Base-by-base conservation (phyloP, 2,329 filamentous ascomycete species). In the Pyrenochaeta sp. region DNA sequence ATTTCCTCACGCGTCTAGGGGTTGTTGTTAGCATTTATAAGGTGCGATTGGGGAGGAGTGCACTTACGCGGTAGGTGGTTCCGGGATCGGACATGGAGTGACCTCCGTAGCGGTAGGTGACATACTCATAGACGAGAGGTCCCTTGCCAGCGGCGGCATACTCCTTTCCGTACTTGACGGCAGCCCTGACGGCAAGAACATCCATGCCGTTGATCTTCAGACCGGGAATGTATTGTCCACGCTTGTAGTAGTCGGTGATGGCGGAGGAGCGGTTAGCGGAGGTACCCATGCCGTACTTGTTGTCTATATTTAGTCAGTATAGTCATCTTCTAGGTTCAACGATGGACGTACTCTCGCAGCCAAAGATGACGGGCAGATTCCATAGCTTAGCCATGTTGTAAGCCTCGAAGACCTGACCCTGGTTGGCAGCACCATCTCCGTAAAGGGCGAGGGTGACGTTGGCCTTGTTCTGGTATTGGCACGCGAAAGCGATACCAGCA, bases 311-410 rank as follows among this genome's bases (percentile, higher is more conserved):
- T 5, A 13, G 41, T 69, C 51, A 68, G 61, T 46, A 23, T 30
- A 29, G 9, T 32, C 15, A 19, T 34, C 7, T 34, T 24, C 17
- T 6, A 23, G 3, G 10, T n/a, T 7, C 4, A 14, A 18, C 31
- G 3, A 17, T 19, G 48, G 20, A 84, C 90, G 74, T 80, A 96
- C 92, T 99, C 82, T 99, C 94, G 76, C 94, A 99, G 63, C 90
- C 92, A 72, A 99, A 99, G 61, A 99, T 88, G 61, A 92, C 85
- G 41, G 94, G 94, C 34, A 99, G 81, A 65, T 94, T 92, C 94
- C 94, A 99, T 60, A 99, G 86, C 84, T 97, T 97, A 55, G 94
- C 94, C 94, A 99, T 99, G 87, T 99, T 99, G 85, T 95, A 99
- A 52, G 94, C 92, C 83, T 99, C 94, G 69, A 99, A 99, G 65